Percentiles rank a stretch among this genome's conserved stretches.
phyloP scores from a whole-genome alignment of 2,329 filamentous ascomycete genomes.

The Paecilomyces formosus region DNA sequence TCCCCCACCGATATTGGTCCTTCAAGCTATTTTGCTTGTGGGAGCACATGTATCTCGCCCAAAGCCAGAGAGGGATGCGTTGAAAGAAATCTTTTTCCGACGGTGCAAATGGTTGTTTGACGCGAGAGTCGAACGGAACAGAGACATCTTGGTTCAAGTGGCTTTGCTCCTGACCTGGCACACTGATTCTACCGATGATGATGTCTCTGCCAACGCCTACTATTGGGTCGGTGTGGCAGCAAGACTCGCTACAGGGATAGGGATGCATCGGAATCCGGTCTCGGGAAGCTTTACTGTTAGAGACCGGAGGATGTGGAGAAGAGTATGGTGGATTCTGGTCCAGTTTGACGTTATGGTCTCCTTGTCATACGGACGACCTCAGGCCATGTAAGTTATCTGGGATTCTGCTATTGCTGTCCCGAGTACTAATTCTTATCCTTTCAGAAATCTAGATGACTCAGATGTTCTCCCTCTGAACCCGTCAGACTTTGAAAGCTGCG shows the following conservation, averaged over 20 bases:
- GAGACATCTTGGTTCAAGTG: constrained; percentile 48
- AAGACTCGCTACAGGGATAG: constrained; percentile 46
- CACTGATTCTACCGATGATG: constrained; percentile 46
- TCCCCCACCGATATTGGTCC: constrained; percentile 41
- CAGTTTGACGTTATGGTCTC: constrained; percentile 39
- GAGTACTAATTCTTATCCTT: constrained; percentile 1
- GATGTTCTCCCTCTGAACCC: constrained; percentile 40
- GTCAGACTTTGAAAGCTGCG: constrained; percentile 43
- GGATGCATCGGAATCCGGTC: constrained; percentile 44
- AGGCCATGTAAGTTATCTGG: constrained; percentile 35
- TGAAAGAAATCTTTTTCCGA: constrained; percentile 45
- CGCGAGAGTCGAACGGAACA: constrained; percentile 46
- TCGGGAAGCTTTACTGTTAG: constrained; percentile 32
- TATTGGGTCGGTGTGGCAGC: constrained; percentile 48
- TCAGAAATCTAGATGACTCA: constrained; percentile 43
- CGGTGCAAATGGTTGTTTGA: constrained; percentile 49
- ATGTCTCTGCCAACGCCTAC: constrained; percentile 47
- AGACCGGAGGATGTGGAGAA: constrained; percentile 38
- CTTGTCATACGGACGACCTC: constrained; percentile 44
- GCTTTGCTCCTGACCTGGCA: constrained; percentile 51
- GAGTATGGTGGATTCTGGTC: constrained; percentile 38
- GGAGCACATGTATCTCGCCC: constrained; percentile 44
- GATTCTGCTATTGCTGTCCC: background rate
- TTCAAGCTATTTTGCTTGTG: constrained; percentile 46
- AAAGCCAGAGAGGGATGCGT: constrained; percentile 34